Base-by-base conservation (phyloP, 179 eudicot genomes). In the Gypsophila paniculata region DNA sequence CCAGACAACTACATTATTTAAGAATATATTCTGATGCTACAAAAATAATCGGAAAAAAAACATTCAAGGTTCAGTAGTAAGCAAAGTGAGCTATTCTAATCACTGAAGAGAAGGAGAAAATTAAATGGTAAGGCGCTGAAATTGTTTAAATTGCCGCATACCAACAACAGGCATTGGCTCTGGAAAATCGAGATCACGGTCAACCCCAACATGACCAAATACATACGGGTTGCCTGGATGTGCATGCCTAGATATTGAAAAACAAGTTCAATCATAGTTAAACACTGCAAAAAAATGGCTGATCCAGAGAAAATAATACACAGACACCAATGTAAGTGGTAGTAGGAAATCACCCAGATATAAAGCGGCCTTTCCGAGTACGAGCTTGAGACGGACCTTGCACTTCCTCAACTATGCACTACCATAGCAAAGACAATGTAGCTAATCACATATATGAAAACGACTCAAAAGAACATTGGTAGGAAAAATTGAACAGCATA, bases 221-320 rank as follows among this genome's bases (percentile, higher is more conserved):
- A 95, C 91, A 78, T 95, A 92, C 32, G 99, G 99, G 83, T 86
- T 90, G 21, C 97, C 99, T n/a, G 99, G 99, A 85, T 95, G 99
- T 74, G 99, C 99, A 84, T 95, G 99, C 83, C 99, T 95, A 68
- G 38, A 68, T 21, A 19, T 36, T 46, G 21, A 69, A 57, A 78
- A 60, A 79, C n/a, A 46, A 68, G 68, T 68, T 55, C 58, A 32
- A 65, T n/a, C 38, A 61, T 29, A 60, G 38, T 61, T 44, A 29
- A 34, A 76, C 59, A 23, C 58, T n/a, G 51, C 67, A 61, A 25
- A 68, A 54, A 64, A 18, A 65, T 70, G 60, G 71, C 10, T 36
- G 17, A 23, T 15, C 65, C 44, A n/a, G 61, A n/a, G 26, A 32
- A 44, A 46, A 67, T 9, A 8, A 22, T 11, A 46, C 11, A 26